Base-by-base conservation (phyloP, 2,329 filamentous ascomycete genomes). In the Chalara sp. region DNA sequence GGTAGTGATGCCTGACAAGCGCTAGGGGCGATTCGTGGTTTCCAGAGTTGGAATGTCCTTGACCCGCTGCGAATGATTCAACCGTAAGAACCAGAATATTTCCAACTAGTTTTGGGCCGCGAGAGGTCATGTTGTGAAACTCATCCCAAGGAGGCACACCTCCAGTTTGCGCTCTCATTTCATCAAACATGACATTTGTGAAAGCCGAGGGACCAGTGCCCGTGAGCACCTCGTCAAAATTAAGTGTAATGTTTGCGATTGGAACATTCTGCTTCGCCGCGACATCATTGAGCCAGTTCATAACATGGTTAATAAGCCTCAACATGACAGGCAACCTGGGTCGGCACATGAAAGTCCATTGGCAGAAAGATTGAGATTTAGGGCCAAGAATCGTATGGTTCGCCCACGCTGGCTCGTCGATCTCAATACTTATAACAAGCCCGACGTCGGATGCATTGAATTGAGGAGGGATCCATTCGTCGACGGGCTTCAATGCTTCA, bases 291-390 rank as follows among this genome's bases (percentile, higher is more conserved):
- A 87, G 71, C 84, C 83, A 87, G 1, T 69, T 63, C 66, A 87
- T 76, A 63, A 87, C 87, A 59, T 83, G 79, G 63, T 87, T 81
- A 44, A 87, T 77, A 4, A 88, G 72, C 32, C 71, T 70, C 65
- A 87, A 71, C 81, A 88, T 86, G 50, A 87, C 81, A 1, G 82
- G 81, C 30, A 83, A 75, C 13, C 74, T 71, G 1, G 84, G 83
- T 62, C 86, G 85, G 58, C 79, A 79, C 70, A 86, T 83, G 60
- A 87, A 86, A 0, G 84, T 87, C 84, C 84, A 88, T 61, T 87
- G 84, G 64, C 84, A 87, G 63, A 88, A 87, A 0, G 83, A 87
- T 57, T 75, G 72, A 37, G 79, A 86, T 67, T 87, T 87, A 46
- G 74, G 75, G 11, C 84, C 84, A 0, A 87, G 71, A 32, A 87